phyloP scores from a whole-genome alignment of 257 asterid genomes.

The Catharanthus roseus region DNA sequence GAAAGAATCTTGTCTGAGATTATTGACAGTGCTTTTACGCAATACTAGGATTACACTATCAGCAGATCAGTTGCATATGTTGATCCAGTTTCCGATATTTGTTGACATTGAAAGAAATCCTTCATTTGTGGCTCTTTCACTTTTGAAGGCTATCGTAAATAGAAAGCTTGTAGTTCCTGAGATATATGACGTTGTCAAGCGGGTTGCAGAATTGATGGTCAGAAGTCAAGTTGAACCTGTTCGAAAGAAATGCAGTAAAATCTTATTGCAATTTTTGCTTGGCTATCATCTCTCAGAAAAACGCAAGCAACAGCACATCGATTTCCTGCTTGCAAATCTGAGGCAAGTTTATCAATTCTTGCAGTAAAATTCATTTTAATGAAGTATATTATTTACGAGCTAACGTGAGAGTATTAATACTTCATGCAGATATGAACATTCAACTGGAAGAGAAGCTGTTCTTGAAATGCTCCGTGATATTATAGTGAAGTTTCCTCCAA shows the following conservation, averaged over 20 bases:
- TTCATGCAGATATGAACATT: conserved; percentile 65
- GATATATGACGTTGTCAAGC: conserved; percentile 66
- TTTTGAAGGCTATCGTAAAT: conserved; percentile 70
- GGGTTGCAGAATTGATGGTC: conserved; percentile 76
- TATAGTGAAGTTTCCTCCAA: conserved; percentile 61
- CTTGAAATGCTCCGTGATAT: conserved; percentile 91
- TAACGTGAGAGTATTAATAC: neutral
- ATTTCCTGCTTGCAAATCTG: conserved; percentile 59
- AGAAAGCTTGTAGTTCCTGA: conserved; percentile 75
- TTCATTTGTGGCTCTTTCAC: conserved; percentile 66
- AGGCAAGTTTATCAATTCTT: conserved; percentile 41
- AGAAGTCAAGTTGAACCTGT: conserved; percentile 76
- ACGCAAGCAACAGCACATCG: conserved; percentile 73
- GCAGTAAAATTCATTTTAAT: neutral
- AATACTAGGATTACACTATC: conserved; percentile 68
- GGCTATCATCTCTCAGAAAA: conserved; percentile 65
- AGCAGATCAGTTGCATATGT: conserved; percentile 65
- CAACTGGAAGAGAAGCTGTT: conserved; percentile 85
- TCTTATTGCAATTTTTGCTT: conserved; percentile 73
- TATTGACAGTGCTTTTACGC: conserved; percentile 63
- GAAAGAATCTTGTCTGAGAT: conserved; percentile 72
- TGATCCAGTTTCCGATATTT: conserved; percentile 79
- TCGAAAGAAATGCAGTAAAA: conserved; percentile 77
- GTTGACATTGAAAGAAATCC: conserved; percentile 82
- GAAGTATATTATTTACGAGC: conserved; percentile 1